A percentile compares a stretch with the other conserved stretches of the same genome.
Evolutionary conservation across 2,329 filamentous ascomycete species (phyloP).

Genomic region (Stromatinia cepivora): DNA sequence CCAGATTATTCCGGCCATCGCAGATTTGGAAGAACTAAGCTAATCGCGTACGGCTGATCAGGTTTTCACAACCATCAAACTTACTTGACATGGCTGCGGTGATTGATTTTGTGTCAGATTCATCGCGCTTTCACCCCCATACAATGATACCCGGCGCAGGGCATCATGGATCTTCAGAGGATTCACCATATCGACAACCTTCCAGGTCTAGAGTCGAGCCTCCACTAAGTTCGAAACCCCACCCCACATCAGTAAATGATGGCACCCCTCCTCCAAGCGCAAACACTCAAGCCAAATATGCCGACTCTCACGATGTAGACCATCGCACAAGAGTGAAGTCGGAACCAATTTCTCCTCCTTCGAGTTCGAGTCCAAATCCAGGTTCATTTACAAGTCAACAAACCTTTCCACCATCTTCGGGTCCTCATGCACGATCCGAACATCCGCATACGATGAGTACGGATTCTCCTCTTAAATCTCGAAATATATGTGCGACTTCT

Average conservation of each 20-base stretch:
- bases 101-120: constrained; percentile 73
- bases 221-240: constrained; percentile 37
- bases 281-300: constrained; percentile 26
- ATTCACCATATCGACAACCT: constrained; percentile 41
- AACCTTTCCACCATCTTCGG: constrained; percentile 29
- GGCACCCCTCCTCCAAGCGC: constrained; percentile 35
- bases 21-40: constrained; percentile 24
- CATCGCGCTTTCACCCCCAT: constrained; percentile 59
- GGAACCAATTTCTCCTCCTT: constrained; percentile 36
- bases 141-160: constrained; percentile 62
- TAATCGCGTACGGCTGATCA: constrained; percentile 32
- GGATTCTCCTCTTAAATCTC: neutral
- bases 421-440: constrained; percentile 24
- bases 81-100: constrained; percentile 58
- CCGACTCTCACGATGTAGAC: constrained; percentile 24
- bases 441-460: constrained; percentile 19
- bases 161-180: constrained; percentile 47
- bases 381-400: constrained; percentile 38
- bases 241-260: constrained; percentile 28
- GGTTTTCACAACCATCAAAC: constrained; percentile 29
- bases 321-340: constrained; percentile 26
- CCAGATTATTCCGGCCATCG: constrained; percentile 12
- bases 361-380: constrained; percentile 35
- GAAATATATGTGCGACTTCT: neutral
- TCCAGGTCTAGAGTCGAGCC: constrained; percentile 35